phyloP scores from a whole-genome alignment of 345 rosid genomes.

The Firmiana major region DNA sequence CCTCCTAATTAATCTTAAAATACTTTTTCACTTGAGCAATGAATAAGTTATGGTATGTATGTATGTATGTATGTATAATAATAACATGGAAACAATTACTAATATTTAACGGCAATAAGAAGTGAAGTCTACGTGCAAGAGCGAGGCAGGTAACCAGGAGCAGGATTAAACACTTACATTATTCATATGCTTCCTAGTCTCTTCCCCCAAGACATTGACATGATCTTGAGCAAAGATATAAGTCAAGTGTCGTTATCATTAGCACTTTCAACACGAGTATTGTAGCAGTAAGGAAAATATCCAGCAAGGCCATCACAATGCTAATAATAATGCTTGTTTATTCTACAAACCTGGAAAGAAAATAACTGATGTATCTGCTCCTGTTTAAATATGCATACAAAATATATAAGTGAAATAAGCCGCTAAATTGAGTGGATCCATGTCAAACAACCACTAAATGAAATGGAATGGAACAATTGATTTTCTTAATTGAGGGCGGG shows the following conservation, averaged over 20 bases:
- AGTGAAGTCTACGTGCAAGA: too few relatives aligned
- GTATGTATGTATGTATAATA: too few relatives aligned
- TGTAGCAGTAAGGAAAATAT: constrained; percentile 53
- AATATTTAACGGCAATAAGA: too few relatives aligned
- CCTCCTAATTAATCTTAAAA: too few relatives aligned
- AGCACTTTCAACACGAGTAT: constrained; percentile 58
- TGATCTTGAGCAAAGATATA: constrained; percentile 54
- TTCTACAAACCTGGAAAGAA: neutral
- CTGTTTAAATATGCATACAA: neutral
- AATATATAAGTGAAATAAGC: neutral
- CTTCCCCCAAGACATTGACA: constrained; percentile 42
- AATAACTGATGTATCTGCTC: neutral
- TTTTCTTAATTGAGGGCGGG: too few relatives aligned
- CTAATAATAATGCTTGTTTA: too few relatives aligned
- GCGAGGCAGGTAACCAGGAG: too few relatives aligned
- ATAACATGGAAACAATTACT: too few relatives aligned
- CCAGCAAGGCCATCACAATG: constrained; percentile 41
- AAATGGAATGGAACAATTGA: too few relatives aligned
- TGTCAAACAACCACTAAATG: too few relatives aligned
- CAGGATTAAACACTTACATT: constrained; percentile 26
- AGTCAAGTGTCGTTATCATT: constrained; percentile 49
- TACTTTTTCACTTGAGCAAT: neutral
- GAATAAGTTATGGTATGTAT: neutral
- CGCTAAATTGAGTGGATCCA: neutral
- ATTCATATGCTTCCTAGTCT: constrained; percentile 55